These are phyloP conservation scores for Kluyveromyces siamensis DNA, from an alignment of 805 yeast genomes.

Conservation along the genomic window DNA sequence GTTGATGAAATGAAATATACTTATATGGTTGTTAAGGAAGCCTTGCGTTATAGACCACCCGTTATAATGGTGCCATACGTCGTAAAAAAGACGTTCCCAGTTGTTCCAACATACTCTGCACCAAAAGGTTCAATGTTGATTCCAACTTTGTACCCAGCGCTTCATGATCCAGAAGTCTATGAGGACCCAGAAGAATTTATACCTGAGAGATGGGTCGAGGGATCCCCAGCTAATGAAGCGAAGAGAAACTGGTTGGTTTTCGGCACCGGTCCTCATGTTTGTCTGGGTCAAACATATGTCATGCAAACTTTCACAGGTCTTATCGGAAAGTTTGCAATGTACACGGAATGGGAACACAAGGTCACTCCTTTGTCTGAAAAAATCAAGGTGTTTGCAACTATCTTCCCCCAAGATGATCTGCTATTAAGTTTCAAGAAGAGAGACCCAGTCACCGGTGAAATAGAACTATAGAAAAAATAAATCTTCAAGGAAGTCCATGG, in stretches of 20 bases:
- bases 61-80: slow-evolving; percentile 97
- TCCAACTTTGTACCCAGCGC: slow-evolving; percentile 90
- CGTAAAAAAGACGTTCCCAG: slow-evolving; percentile 78
- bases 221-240: slow-evolving; percentile 63
- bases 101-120: slow-evolving; percentile 74
- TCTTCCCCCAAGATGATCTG: slow-evolving; percentile 95
- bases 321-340: slow-evolving; percentile 83
- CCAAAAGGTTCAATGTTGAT: slow-evolving; percentile 97
- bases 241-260: slow-evolving; percentile 93
- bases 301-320: slow-evolving; percentile 80
- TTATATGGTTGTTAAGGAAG: slow-evolving; percentile 81
- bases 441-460: slow-evolving; percentile 38
- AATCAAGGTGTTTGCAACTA: slow-evolving; percentile 94
- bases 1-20: slow-evolving; percentile 86
- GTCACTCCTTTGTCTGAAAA: slow-evolving; percentile 81
- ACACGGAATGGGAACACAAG: slow-evolving; percentile 72
- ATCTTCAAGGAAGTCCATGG: not conserved
- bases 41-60: slow-evolving; percentile 93
- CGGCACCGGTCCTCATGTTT: slow-evolving; percentile 95
- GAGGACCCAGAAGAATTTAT: slow-evolving; percentile 89
- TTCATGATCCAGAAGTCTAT: slow-evolving; percentile 96
- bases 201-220: slow-evolving; percentile 92
- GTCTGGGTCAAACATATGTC: slow-evolving; percentile 92
- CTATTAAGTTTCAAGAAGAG: slow-evolving; percentile 63
- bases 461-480: slow-evolving; percentile 4